Conservation (phyloP, 129 eudicot genomes). For the Escallonia rubra region DNA sequence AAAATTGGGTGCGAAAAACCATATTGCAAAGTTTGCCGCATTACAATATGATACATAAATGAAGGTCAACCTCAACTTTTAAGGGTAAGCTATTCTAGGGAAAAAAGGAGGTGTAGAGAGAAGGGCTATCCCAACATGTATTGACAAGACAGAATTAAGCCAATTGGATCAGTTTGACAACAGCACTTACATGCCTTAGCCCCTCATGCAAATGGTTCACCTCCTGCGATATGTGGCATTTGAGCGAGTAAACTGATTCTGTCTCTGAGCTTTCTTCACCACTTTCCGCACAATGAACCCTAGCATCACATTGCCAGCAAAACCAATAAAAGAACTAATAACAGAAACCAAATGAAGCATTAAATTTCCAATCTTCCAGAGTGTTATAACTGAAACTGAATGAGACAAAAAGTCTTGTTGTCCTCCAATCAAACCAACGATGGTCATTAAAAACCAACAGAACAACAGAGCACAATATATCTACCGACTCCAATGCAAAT, state of each 20-base stretch:
- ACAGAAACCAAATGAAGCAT: background rate
- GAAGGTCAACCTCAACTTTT: no score
- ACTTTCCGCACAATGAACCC: slow-evolving; percentile 97
- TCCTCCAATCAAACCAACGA: background rate
- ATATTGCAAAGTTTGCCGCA: no score
- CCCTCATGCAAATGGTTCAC: slow-evolving; percentile 99
- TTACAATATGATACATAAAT: no score
- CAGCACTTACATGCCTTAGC: slow-evolving; percentile 69
- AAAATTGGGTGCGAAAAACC: no score
- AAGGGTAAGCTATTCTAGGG: no score
- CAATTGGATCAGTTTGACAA: background rate
- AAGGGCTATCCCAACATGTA: no score
- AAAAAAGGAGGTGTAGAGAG: no score
- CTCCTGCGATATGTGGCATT: slow-evolving; percentile 97
- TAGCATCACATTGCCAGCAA: slow-evolving; percentile 15
- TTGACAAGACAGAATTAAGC: no score
- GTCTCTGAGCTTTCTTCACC: slow-evolving; percentile 93
- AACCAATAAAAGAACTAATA: background rate
- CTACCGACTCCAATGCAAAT: background rate
- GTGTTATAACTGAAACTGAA: no score
- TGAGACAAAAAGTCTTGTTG: background rate
- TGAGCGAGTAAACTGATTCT: slow-evolving; percentile 77
- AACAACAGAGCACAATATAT: background rate
- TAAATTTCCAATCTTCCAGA: no score
- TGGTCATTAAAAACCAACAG: background rate